Percentiles rank a stretch among this genome's conserved stretches.
Conservation (phyloP, 2,329 filamentous ascomycete species). For the Dactylella cylindrospora region DNA sequence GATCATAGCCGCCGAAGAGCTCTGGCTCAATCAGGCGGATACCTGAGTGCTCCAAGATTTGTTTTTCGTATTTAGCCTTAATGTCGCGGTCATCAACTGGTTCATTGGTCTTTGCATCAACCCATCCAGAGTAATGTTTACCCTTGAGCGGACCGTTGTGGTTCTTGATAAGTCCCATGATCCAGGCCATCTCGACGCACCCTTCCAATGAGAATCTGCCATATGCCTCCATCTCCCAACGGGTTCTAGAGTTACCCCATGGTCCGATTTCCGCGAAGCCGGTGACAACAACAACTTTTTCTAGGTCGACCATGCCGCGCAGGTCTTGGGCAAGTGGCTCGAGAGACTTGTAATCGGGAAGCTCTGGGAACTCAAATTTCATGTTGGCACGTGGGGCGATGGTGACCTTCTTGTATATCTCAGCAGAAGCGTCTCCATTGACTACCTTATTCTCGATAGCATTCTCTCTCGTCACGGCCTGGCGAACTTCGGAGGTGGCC, state of each 20-base stretch:
- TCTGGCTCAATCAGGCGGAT: slow-evolving; percentile 98
- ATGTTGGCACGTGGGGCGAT: slow-evolving; percentile 95
- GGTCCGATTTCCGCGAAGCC: slow-evolving; percentile 95
- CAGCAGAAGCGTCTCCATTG: slow-evolving; percentile 89
- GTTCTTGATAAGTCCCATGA: slow-evolving; percentile 99
- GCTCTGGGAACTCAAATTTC: slow-evolving; percentile 89
- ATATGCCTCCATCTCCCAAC: slow-evolving; percentile 99
- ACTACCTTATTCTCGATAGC: slow-evolving; percentile 96
- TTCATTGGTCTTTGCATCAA: slow-evolving; percentile 89
- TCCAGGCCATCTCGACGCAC: slow-evolving; percentile 99
- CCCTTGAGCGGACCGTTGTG: slow-evolving; percentile 96
- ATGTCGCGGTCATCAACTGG: slow-evolving; percentile 98
- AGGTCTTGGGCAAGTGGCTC: slow-evolving; percentile 83
- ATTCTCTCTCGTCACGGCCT: slow-evolving; percentile 92
- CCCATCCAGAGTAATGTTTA: slow-evolving; percentile 93
- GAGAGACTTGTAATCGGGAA: slow-evolving; percentile 93
- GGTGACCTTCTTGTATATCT: slow-evolving; percentile 89
- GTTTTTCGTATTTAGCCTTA: slow-evolving; percentile 95
- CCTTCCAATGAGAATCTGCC: slow-evolving; percentile 97
- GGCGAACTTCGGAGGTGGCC: slow-evolving; percentile 89
- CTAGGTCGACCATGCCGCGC: slow-evolving; percentile 97
- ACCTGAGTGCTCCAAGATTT: slow-evolving; percentile 92
- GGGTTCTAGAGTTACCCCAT: slow-evolving; percentile 96
- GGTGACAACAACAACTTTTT: slow-evolving; percentile 96
- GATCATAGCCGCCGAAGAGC: slow-evolving; percentile 94